Conservation (phyloP, 106 monocot species). For the Dendrobium huoshanense region DNA sequence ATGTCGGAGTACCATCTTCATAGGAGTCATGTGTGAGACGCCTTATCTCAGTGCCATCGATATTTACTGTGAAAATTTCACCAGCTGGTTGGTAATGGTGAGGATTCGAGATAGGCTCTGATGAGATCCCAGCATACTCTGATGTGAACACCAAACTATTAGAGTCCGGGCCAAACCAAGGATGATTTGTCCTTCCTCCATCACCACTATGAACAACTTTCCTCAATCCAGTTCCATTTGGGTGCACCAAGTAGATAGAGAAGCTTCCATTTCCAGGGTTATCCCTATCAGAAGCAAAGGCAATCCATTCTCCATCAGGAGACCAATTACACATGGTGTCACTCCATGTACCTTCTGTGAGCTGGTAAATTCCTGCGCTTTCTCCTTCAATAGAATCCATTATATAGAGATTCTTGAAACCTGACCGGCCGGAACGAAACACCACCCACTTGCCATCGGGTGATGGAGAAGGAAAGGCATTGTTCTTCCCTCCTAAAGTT, state of each 20-base stretch:
- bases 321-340: slow-evolving; percentile 81
- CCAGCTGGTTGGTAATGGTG: slow-evolving; percentile 68
- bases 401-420: slow-evolving; percentile 89
- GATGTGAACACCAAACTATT: slow-evolving; percentile 49
- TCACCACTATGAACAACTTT: slow-evolving; percentile 49
- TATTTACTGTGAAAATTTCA: slow-evolving; percentile 38
- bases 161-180: slow-evolving; percentile 64
- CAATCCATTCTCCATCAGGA: slow-evolving; percentile 64
- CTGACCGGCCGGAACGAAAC: slow-evolving; percentile 78
- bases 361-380: slow-evolving; percentile 9
- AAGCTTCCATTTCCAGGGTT: slow-evolving; percentile 49
- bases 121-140: slow-evolving; percentile 48
- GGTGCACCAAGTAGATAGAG: slow-evolving; percentile 46
- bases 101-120: slow-evolving; percentile 53
- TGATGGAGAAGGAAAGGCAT: slow-evolving; percentile 89
- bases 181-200: slow-evolving; percentile 52
- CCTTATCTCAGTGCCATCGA: slow-evolving; percentile 44
- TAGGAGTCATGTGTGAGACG: slow-evolving; percentile 57
- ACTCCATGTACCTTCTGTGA: slow-evolving; percentile 55
- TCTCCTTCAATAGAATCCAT: slow-evolving; percentile 74
- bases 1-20: slow-evolving; percentile 63
- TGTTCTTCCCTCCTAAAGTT: slow-evolving; percentile 66
- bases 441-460: slow-evolving; percentile 91
- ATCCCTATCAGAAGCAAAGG: slow-evolving; percentile 57
- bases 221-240: slow-evolving; percentile 49